Percentiles rank a stretch among this genome's conserved stretches.
phyloP scores from a whole-genome alignment of 345 rosid species.

The Linum tenue region DNA sequence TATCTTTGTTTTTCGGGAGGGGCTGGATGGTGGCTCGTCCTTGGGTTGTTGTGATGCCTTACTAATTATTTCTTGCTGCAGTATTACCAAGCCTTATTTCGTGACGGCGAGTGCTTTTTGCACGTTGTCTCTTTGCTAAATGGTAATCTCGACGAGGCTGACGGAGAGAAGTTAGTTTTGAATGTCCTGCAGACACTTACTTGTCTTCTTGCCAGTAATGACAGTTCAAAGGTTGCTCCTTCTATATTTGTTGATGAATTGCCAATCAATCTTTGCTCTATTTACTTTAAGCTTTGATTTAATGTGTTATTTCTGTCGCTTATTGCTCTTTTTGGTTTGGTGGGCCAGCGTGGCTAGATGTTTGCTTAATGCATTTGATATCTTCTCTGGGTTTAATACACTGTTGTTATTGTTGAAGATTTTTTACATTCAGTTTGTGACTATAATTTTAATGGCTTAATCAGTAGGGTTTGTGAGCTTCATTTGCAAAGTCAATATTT shows the following conservation, averaged over 20 bases:
- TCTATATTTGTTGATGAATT: conserved; percentile 1
- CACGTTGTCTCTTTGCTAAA: conserved; percentile 85
- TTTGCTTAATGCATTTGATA: conserved; percentile 8
- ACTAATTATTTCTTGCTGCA: conserved; percentile 31
- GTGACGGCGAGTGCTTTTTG: conserved; percentile 89
- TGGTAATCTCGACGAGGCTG: conserved; percentile 65
- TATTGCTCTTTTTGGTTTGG: conserved; percentile 78
- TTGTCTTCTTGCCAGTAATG: conserved; percentile 69
- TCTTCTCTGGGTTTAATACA: too few species aligned
- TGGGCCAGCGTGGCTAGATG: conserved; percentile 83
- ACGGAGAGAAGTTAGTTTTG: conserved; percentile 78
- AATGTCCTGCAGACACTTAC: conserved; percentile 83
- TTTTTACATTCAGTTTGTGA: too few species aligned
- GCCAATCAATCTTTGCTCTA: neutral
- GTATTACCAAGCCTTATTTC: conserved; percentile 81
- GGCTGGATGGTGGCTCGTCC: neutral
- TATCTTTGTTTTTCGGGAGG: neutral
- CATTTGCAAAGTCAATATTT: too few species aligned
- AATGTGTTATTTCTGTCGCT: conserved; percentile 19
- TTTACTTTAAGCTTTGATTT: conserved; percentile 4
- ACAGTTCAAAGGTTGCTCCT: conserved; percentile 65
- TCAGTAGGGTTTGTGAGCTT: too few species aligned
- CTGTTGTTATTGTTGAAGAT: too few species aligned
- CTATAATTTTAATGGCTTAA: too few species aligned
- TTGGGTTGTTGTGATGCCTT: conserved; percentile 16